Evolutionary conservation across 352 stramenopile species (phyloP), one percentile per base, ranked within the genome.

Genomic region (Pythium apleroticum): DNA sequence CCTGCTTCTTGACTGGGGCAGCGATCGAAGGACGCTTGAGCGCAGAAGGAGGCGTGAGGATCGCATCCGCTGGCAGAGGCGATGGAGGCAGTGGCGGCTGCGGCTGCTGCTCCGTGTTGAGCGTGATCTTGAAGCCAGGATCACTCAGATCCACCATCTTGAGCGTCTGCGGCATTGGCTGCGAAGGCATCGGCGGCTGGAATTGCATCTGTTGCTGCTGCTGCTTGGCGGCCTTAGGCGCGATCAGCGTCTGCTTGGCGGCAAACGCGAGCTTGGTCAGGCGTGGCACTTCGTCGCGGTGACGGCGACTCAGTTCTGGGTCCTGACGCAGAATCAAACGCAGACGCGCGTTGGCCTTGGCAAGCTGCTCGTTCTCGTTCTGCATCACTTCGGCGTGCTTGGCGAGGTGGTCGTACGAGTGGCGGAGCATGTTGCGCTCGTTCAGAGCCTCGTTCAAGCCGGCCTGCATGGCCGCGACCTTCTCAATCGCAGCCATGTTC

Each of bases 291-390:
- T 95, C 86, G 52, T 95, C 86, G 57, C 86, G 86, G 66, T 92
- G 84, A 64, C 89, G 90, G 57, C 86, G 84, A 53, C 86, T 95
- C 27, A 95, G 69, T 63, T 93, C 84, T 15, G 86, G 84, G 68
- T 95, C 86, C 45, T 95, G 86, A 20, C 86, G 84, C 53, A 95
- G 64, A 48, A 95, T 95, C 25, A 95, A 46, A 39, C 86, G 86
- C 52, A 95, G 71, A 48, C 86, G 86, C 4, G 86, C 86, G 58
- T 95, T 95, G 14, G 84, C 86, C 66, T 90, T 93, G 22, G 86
- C 86, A 45, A 95, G 80, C 53, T 86, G 81, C 73, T 88, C 80
- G 70, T 95, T 95, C 63, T 95, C 84, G 48, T 73, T 85, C 63
- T 93, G 80, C 64, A 95, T 67, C 49, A 89, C 80, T 25, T 91